Conservation (phyloP, 2,329 filamentous ascomycete genomes). For the Pyricularia sp. region DNA sequence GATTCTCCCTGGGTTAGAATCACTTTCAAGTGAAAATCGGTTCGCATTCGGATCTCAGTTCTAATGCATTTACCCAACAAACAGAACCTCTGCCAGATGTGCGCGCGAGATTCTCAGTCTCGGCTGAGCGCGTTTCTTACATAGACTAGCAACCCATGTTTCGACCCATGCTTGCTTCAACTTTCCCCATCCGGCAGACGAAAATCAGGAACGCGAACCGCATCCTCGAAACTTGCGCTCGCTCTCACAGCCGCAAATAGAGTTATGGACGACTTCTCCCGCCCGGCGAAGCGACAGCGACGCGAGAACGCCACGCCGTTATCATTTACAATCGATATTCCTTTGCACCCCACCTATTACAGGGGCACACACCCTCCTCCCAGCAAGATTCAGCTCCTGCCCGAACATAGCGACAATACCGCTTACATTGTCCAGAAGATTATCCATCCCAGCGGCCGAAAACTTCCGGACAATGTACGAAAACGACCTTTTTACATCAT, state of each 20-base stretch:
- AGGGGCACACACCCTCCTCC: slow-evolving; percentile 35
- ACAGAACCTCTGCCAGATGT: background rate
- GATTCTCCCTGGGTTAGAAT: background rate
- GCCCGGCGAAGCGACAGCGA: background rate
- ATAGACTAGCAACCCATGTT: background rate
- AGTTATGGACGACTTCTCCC: background rate
- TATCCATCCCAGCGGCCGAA: slow-evolving; percentile 23
- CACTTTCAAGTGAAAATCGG: background rate
- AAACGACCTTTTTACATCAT: slow-evolving; percentile 40
- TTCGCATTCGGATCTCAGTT: background rate
- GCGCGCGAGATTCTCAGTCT: background rate
- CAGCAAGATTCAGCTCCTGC: slow-evolving; percentile 27
- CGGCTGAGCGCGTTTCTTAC: background rate
- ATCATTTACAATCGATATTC: slow-evolving; percentile 18
- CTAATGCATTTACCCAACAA: background rate
- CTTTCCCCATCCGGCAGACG: background rate
- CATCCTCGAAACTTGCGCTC: background rate
- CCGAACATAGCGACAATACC: slow-evolving; percentile 34
- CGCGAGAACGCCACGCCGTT: background rate
- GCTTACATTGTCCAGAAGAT: slow-evolving; percentile 45
- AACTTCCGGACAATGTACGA: slow-evolving; percentile 14
- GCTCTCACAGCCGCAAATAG: background rate
- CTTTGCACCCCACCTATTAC: slow-evolving; percentile 23
- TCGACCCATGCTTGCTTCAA: background rate
- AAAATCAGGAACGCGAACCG: background rate